A percentile compares a stretch with the other conserved stretches of the same genome.
These are phyloP conservation scores for Capsicum baccatum DNA, from an alignment of 257 asterid species.

Conservation along the genomic window DNA sequence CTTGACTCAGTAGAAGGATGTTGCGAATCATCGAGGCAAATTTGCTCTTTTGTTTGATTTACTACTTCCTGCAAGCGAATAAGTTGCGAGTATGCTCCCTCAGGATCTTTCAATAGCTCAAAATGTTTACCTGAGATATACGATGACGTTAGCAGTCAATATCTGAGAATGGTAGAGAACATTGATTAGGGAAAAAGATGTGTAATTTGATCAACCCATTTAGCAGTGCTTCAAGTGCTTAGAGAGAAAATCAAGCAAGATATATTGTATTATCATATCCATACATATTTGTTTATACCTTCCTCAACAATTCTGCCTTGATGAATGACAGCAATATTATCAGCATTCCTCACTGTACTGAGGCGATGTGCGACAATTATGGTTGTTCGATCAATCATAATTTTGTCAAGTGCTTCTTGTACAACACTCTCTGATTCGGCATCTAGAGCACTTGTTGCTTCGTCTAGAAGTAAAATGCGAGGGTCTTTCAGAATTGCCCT, in stretches of 20 bases:
- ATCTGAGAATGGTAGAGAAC: not conserved
- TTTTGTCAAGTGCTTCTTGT: slow-evolving; percentile 82
- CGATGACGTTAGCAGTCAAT: not conserved
- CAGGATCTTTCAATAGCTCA: slow-evolving; percentile 49
- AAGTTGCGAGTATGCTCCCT: slow-evolving; percentile 67
- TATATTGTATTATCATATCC: too few species aligned
- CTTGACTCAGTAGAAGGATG: not conserved
- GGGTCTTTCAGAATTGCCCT: slow-evolving; percentile 84
- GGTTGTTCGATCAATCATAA: slow-evolving; percentile 82
- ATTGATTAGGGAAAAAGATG: not conserved
- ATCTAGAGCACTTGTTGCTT: slow-evolving; percentile 90
- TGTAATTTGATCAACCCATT: too few species aligned
- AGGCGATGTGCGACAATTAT: slow-evolving; percentile 83
- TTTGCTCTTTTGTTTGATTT: slow-evolving; percentile 47
- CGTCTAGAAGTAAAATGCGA: slow-evolving; percentile 74
- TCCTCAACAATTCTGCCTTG: slow-evolving; percentile 75
- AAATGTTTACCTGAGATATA: slow-evolving; percentile 52
- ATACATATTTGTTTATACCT: slow-evolving; percentile 45
- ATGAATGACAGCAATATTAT: slow-evolving; percentile 80
- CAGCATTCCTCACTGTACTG: slow-evolving; percentile 79
- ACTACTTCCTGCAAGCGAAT: slow-evolving; percentile 56
- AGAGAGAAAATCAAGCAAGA: too few species aligned
- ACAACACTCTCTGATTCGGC: slow-evolving; percentile 89
- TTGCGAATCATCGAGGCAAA: not conserved
- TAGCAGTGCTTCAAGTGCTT: too few species aligned